Conservation (phyloP, 2,329 filamentous ascomycete genomes). For the Fusarium camptoceras region DNA sequence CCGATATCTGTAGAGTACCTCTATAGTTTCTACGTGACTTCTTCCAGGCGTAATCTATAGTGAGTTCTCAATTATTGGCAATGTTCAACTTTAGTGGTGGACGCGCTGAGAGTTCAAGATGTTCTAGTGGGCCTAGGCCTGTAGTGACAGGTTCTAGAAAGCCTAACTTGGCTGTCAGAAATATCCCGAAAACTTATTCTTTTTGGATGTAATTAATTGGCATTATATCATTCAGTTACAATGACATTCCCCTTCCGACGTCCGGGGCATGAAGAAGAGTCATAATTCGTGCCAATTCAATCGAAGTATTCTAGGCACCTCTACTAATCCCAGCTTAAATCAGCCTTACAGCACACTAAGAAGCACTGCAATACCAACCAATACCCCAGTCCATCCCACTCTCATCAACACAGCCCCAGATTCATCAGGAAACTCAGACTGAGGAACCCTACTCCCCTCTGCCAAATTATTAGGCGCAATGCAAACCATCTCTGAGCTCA, state of each 20-base stretch:
- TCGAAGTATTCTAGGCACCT: not conserved
- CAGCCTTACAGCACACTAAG: not conserved
- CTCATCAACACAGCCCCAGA: not conserved
- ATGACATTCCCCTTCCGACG: not conserved
- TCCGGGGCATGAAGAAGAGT: not conserved
- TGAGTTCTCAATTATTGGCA: not conserved
- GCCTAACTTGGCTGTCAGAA: not conserved
- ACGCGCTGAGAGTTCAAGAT: not conserved
- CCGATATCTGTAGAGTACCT: too few species aligned
- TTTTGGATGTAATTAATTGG: not conserved
- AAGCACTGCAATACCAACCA: not conserved
- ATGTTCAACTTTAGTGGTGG: not conserved
- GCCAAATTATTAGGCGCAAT: not conserved
- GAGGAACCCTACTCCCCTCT: not conserved
- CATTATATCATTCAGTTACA: not conserved
- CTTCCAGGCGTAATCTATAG: not conserved
- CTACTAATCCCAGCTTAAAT: not conserved
- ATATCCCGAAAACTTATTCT: not conserved
- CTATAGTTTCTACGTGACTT: too few species aligned
- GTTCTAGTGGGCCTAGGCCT: not conserved
- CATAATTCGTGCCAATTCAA: not conserved
- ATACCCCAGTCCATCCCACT: not conserved
- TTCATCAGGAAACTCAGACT: not conserved
- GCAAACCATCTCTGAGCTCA: not conserved
- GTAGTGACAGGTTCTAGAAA: not conserved